phyloP scores from a whole-genome alignment of 345 rosid species.

The Stellera chamaejasme region DNA sequence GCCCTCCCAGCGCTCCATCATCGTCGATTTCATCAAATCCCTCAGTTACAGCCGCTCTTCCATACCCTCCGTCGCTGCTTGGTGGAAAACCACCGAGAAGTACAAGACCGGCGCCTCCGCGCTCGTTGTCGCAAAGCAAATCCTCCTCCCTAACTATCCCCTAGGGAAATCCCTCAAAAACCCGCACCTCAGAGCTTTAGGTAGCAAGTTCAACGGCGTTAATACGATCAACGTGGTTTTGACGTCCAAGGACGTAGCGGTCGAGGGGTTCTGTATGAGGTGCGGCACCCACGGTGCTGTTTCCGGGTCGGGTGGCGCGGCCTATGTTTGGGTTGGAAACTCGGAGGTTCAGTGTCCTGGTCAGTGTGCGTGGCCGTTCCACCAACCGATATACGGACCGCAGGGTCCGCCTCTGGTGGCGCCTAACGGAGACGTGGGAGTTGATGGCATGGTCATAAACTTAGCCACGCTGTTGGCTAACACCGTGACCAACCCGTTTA shows the following conservation, averaged over 20 bases:
- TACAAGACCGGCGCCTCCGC: conserved; percentile 28
- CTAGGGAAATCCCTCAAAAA: conserved; percentile 51
- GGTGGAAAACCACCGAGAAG: conserved; percentile 63
- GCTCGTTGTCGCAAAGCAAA: conserved; percentile 22
- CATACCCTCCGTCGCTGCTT: conserved; percentile 46
- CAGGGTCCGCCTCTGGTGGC: conserved; percentile 55
- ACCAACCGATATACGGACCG: conserved; percentile 74
- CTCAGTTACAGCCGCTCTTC: conserved; percentile 19
- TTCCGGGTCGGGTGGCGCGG: conserved; percentile 26
- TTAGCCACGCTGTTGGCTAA: conserved; percentile 65
- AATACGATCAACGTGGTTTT: conserved; percentile 42
- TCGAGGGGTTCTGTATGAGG: conserved; percentile 39
- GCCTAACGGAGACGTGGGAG: conserved; percentile 64
- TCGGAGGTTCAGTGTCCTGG: conserved; percentile 81
- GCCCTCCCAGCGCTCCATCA: conserved; percentile 44
- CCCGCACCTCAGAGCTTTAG: conserved; percentile 41
- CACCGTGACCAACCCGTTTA: conserved; percentile 73
- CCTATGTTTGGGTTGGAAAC: conserved; percentile 75
- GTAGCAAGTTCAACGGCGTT: conserved; percentile 22
- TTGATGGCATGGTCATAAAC: conserved; percentile 77
- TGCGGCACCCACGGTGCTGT: conserved; percentile 59
- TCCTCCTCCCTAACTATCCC: conserved; percentile 41
- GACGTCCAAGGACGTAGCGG: conserved; percentile 46
- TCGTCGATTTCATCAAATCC: conserved; percentile 50
- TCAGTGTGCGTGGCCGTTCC: conserved; percentile 84